These are phyloP conservation scores for Chimonanthus salicifolius DNA, from an alignment of 164 flowering plant genomes.

Conservation along the genomic window DNA sequence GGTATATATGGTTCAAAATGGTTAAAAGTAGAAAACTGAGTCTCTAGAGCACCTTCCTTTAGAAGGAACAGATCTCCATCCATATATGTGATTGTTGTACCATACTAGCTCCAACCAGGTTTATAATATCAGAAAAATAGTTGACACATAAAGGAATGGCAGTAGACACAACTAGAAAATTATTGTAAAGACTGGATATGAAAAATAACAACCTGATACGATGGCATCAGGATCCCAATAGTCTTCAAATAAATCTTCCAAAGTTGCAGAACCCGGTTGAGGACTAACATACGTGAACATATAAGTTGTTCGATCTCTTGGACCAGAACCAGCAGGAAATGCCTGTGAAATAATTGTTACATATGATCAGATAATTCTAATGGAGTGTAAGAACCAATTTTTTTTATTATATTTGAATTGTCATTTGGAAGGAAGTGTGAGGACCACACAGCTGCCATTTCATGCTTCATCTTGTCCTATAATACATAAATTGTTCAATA, in stretches of 20 bases:
- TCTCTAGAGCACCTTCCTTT: not conserved
- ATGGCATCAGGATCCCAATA: conserved; percentile 91
- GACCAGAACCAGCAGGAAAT: conserved; percentile 96
- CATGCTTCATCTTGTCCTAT: not conserved
- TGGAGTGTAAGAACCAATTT: not conserved
- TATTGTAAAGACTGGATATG: too few species aligned
- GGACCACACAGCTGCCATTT: not conserved
- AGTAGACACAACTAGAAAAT: not conserved
- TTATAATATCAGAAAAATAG: too few species aligned
- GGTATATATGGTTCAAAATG: not conserved
- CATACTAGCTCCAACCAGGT: not conserved
- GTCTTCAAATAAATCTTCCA: conserved; percentile 83
- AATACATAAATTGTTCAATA: not conserved
- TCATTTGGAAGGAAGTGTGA: not conserved
- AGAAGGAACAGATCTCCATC: not conserved
- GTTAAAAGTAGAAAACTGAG: not conserved
- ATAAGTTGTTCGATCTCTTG: conserved; percentile 83
- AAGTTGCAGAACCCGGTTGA: conserved; percentile 63
- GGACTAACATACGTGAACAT: conserved; percentile 90
- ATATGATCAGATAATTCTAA: not conserved
- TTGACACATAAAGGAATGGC: not conserved
- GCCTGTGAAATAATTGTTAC: conserved; percentile 44
- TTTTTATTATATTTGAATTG: not conserved
- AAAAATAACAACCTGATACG: conserved; percentile 60
- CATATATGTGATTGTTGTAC: not conserved